These are phyloP conservation scores for Thraustochytrium striatum DNA, from an alignment of 352 stramenopile genomes.

Conservation along the genomic window DNA sequence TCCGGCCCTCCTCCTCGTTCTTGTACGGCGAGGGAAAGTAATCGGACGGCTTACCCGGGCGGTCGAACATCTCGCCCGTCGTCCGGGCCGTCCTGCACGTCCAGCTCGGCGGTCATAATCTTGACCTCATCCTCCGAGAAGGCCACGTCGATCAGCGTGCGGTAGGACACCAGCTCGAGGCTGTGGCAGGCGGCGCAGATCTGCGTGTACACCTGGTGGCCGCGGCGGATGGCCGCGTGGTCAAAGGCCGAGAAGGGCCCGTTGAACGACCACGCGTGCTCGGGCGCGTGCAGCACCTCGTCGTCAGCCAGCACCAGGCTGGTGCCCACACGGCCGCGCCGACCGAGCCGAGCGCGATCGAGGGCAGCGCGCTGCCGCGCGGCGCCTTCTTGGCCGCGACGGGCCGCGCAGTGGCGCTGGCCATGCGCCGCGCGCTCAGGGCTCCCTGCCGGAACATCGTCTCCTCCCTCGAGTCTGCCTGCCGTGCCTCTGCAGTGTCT, in stretches of 20 bases:
- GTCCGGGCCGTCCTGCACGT: slow-evolving; percentile 93
- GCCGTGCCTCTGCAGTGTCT: no score
- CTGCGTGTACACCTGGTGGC: slow-evolving; percentile 98
- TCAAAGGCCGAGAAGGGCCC: slow-evolving; percentile 49
- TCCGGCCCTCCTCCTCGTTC: slow-evolving; percentile 93
- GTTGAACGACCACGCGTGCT: slow-evolving; percentile 52
- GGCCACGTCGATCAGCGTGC: slow-evolving; percentile 94
- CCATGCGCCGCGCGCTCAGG: no score
- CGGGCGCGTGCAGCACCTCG: no score
- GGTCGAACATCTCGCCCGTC: slow-evolving; percentile 99
- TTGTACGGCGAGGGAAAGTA: slow-evolving; percentile 89
- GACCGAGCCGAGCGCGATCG: no score
- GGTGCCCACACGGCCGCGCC: no score
- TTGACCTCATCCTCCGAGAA: slow-evolving; percentile 83
- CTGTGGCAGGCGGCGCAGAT: slow-evolving; percentile 95
- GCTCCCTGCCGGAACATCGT: no score
- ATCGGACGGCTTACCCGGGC: slow-evolving; percentile 91
- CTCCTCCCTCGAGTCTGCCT: no score
- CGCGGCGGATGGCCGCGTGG: slow-evolving; percentile 76
- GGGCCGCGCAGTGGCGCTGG: no score
- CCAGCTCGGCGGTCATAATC: slow-evolving; percentile 83
- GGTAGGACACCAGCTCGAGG: slow-evolving; percentile 93
- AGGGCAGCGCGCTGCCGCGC: no score
- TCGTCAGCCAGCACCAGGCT: no score
- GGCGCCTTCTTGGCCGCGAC: no score